phyloP scores from a whole-genome alignment of 305 asterid species.

The Fraxinus baroniana region DNA sequence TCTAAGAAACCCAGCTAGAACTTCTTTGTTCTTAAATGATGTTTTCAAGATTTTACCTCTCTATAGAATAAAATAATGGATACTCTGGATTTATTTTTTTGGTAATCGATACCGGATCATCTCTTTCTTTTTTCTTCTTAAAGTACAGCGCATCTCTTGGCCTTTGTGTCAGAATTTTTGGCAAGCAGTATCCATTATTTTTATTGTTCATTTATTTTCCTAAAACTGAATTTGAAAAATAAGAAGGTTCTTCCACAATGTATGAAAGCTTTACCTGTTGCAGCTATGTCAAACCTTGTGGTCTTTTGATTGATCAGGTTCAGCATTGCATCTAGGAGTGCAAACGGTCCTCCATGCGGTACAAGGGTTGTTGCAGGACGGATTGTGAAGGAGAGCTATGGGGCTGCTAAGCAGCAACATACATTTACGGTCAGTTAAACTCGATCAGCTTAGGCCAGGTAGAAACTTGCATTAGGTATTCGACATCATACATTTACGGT shows the following conservation, averaged over 20 bases:
- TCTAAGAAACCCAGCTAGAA: neutral
- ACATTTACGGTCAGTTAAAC: slow-evolving; percentile 66
- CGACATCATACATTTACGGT: slow-evolving; percentile 57
- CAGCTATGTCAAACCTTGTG: slow-evolving; percentile 1
- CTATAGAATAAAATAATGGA: neutral
- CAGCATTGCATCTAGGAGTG: slow-evolving; percentile 69
- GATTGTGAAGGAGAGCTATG: slow-evolving; percentile 72
- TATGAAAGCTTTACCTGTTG: neutral
- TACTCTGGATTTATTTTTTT: neutral
- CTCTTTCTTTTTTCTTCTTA: too few relatives aligned
- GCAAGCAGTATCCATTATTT: neutral
- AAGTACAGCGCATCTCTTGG: neutral
- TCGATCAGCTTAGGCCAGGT: slow-evolving; percentile 12
- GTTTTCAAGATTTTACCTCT: neutral
- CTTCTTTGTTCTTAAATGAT: neutral
- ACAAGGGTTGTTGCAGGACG: slow-evolving; percentile 32
- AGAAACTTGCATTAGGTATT: neutral
- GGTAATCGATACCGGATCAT: neutral
- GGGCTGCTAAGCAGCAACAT: slow-evolving; percentile 44
- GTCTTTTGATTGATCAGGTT: slow-evolving; percentile 51
- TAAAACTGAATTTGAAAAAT: neutral
- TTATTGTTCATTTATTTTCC: neutral
- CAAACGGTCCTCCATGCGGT: slow-evolving; percentile 71
- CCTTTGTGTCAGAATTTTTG: neutral
- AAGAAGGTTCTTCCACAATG: neutral